Evolutionary conservation across 371 early-diverging fungal genomes (phyloP), one percentile per base, ranked within the genome.

Genomic region (Rhizopus stolonifer): DNA sequence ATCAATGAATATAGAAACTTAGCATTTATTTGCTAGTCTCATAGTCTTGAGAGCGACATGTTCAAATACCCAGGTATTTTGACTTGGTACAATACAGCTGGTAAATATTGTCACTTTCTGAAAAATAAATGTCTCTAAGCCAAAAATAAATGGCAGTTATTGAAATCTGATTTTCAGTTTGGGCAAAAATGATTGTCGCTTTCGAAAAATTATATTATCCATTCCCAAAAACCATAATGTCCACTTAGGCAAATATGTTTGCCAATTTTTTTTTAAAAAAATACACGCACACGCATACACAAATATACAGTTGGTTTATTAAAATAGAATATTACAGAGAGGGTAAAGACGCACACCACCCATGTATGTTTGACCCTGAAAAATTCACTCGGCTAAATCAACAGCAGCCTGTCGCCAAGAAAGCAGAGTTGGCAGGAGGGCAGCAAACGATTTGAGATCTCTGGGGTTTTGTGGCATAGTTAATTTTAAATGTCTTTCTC

Each of bases 121-220:
- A 52, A 43, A 52, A 43, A 52, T 43, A 52, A 52, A 52, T 52
- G 42, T 39, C 50, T 3, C 40, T 25, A 50, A 39, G 50, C 49
- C 49, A 49, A 36, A 49, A 49, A 34, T 34, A 34, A 49, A 49
- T 49, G 49, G 25, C 39, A 49, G 23, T 17, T 25, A 49, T 49
- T 36, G 39, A 38, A 49, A 49, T 49, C 38, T 49, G 24, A 49
- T 49, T 36, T 36, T 49, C 25, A 49, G 36, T 49, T 25, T 49
- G 49, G 39, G 49, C 39, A 39, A 49, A 49, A 49, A 49, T 42
- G 42, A 21, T 42, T 42, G 42, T 42, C 42, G 14, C 42, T 42
- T 23, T 42, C 42, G 42, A 34, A 34, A 42, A 42, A 42, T 42
- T 23, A 38, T 14, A 38, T 38, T 38, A n/a, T 38, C 38, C 38